phyloP scores from a whole-genome alignment of 2,329 filamentous ascomycete species.

The Alternaria burnsii region DNA sequence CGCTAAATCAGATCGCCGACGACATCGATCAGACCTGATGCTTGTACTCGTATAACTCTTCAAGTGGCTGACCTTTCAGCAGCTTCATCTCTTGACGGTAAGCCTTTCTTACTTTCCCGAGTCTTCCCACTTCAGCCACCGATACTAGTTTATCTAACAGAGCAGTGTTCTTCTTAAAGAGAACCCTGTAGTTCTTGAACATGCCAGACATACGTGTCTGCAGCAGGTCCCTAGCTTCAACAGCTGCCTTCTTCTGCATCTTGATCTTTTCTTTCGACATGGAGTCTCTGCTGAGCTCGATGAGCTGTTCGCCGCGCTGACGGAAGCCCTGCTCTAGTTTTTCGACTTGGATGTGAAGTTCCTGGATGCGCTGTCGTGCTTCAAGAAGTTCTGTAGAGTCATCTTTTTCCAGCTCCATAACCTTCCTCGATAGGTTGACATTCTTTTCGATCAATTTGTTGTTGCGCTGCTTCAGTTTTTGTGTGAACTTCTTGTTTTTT shows the following conservation, averaged over 20 bases:
- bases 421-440: not conserved
- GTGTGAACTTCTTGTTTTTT: not conserved
- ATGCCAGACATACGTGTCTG: not conserved
- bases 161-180: not conserved
- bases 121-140: not conserved
- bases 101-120: not conserved
- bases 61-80: not conserved
- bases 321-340: not conserved
- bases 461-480: not conserved
- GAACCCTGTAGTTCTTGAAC: conserved; percentile 1
- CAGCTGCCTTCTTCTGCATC: not conserved
- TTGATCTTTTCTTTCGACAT: not conserved
- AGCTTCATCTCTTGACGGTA: not conserved
- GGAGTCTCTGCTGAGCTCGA: not conserved
- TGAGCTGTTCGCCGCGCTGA: conserved; percentile 1
- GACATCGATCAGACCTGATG: not conserved
- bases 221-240: not conserved
- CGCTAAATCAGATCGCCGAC: not conserved
- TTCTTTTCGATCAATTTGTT: not conserved
- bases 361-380: not conserved
- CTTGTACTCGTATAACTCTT: not conserved
- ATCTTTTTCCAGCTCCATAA: not conserved
- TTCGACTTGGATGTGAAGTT: not conserved
- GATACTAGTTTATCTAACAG: not conserved
- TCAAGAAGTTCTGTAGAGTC: not conserved